Conservation (phyloP, 2,329 filamentous ascomycete genomes). For the Stachybotrys elegans region DNA sequence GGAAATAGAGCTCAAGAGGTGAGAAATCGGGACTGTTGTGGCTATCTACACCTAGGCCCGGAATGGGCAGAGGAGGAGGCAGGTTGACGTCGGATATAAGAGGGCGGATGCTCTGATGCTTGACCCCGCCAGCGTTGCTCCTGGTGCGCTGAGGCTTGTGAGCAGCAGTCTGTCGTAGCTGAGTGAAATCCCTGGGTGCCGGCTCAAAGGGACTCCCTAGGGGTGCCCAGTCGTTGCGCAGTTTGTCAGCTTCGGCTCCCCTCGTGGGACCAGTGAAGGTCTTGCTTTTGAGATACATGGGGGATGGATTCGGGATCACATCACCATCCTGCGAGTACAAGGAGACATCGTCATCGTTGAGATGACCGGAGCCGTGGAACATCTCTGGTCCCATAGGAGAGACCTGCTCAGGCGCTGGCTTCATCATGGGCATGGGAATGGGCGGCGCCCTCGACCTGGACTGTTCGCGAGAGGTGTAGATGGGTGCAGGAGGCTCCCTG, state of each 20-base stretch:
- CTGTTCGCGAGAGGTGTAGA: conserved; percentile 15
- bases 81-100: neutral
- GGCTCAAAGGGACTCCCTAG: conserved; percentile 13
- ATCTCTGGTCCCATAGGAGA: conserved; percentile 21
- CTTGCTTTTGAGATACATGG: conserved; percentile 11
- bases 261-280: neutral
- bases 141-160: conserved; percentile 21
- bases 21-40: conserved; percentile 28
- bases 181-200: conserved; percentile 13
- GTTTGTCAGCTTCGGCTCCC: conserved; percentile 14
- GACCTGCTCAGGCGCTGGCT: conserved; percentile 13
- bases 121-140: conserved; percentile 19
- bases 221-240: conserved; percentile 20
- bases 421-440: conserved; percentile 10
- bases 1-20: conserved; percentile 37
- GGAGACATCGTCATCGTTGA: conserved; percentile 14
- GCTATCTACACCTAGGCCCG: conserved; percentile 2
- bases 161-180: conserved; percentile 9
- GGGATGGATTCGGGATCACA: conserved; percentile 12
- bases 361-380: conserved; percentile 7
- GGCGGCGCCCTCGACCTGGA: conserved; percentile 6
- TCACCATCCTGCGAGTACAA: conserved; percentile 17
- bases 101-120: neutral
- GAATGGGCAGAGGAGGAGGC: conserved; percentile 6
- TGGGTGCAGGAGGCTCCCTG: conserved; percentile 17